Base-by-base conservation (phyloP, 139 green algal species). In the Volvox reticuliferus region DNA sequence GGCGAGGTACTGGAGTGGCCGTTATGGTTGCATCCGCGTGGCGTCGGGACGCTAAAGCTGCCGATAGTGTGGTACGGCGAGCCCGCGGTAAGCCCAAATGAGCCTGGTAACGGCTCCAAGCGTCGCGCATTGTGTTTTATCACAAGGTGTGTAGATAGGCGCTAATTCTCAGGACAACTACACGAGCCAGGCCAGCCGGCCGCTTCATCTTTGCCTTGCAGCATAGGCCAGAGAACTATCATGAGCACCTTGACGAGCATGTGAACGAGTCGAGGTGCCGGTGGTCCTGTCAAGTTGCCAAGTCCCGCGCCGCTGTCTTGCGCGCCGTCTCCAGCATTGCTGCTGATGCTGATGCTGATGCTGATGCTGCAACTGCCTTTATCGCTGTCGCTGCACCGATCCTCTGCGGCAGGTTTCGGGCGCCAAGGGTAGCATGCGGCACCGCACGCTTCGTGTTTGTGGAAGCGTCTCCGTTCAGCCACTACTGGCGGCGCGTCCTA, bases 1-100 rank as follows among this genome's bases (percentile, higher is more conserved):
- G 91, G 93, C 1, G 76, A 89, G 78, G 79, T 81, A 30, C 44
- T 95, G 79, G 63, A 90, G 28, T 94, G 94, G 92, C 92, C 94
- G 32, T 62, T 97, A 91, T 96, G 95, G 94, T 65, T 96, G 85
- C 94, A 97, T 88, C 93, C 93, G 14, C 79, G 77, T 5, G 69
- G 73, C 17, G 16, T 90, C 28, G 95, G 94, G 28, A 63, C 55
- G 13, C 75, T 96, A 35, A 69, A 71, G 44, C 91, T 96, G 50
- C 80, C 95, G 55, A 78, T 92, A 19, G 89, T 93, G 18, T 96
- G 93, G 88, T 96, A 94, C 86, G 96, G 91, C 50, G 94, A 97
- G 80, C 94, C 94, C 0, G 32, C 28, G 80, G 85, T 93, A 71
- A 81, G 85, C 65, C 44, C 44, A 55, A 55, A 55, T 55, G 44